Evolutionary conservation across 495 filamentous ascomycete genomes (phyloP).

Genomic region (Penicillium bialowiezense): DNA sequence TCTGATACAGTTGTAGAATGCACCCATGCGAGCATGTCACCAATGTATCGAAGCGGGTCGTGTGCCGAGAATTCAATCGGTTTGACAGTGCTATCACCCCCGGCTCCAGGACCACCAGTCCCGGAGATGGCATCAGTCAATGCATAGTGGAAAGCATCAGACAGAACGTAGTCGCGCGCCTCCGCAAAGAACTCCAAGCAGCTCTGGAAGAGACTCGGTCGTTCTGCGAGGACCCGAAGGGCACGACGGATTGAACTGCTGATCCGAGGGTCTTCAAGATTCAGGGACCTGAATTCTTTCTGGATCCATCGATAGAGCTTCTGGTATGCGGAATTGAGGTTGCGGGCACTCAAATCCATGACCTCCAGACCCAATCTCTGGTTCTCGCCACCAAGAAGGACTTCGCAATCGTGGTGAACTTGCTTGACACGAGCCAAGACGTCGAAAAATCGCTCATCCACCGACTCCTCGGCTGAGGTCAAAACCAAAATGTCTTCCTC

Average conservation of each 20-base stretch:
- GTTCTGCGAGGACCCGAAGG: conserved; percentile 82
- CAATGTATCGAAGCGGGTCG: conserved; percentile 87
- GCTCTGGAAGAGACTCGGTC: conserved; percentile 86
- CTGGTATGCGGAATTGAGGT: conserved; percentile 89
- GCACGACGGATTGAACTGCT: conserved; percentile 80
- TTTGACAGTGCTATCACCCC: conserved; percentile 59
- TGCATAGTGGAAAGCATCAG: conserved; percentile 87
- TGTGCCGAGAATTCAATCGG: conserved; percentile 94
- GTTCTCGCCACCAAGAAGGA: conserved; percentile 85
- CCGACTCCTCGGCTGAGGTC: conserved; percentile 72
- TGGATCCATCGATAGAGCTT: conserved; percentile 95
- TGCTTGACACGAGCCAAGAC: conserved; percentile 78
- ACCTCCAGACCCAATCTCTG: conserved; percentile 83
- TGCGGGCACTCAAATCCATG: conserved; percentile 82
- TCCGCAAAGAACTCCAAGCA: conserved; percentile 94
- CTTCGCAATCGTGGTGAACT: conserved; percentile 82
- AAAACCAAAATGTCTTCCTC: conserved; percentile 72
- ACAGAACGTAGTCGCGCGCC: conserved; percentile 80
- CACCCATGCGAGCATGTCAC: conserved; percentile 97
- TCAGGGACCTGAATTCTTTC: conserved; percentile 85
- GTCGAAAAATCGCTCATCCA: conserved; percentile 83
- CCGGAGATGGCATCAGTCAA: conserved; percentile 69
- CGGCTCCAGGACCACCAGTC: conserved; percentile 16
- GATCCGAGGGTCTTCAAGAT: conserved; percentile 93
- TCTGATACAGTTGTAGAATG: conserved; percentile 94